Conservation (phyloP, 2,329 filamentous ascomycete genomes). For the Aureobasidium vineae region DNA sequence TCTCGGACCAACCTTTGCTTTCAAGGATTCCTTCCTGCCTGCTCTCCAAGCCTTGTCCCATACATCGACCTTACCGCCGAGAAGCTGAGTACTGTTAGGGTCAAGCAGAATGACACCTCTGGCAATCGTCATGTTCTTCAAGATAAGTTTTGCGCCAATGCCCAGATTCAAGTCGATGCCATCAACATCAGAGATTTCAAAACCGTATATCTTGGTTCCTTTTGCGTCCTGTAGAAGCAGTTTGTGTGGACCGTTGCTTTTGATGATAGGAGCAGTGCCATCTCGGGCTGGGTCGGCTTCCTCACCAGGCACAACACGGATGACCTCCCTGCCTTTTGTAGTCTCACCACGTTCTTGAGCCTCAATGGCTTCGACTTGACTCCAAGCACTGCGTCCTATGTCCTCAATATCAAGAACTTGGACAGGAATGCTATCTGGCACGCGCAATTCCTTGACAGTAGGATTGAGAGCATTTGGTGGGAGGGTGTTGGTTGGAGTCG, state of each 20-base stretch:
- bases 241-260: conserved; percentile 64
- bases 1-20: conserved; percentile 44
- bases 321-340: conserved; percentile 74
- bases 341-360: conserved; percentile 69
- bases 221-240: conserved; percentile 77
- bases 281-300: conserved; percentile 40
- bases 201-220: conserved; percentile 65
- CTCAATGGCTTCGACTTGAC: conserved; percentile 81
- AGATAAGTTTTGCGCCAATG: conserved; percentile 78
- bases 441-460: conserved; percentile 53
- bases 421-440: conserved; percentile 65
- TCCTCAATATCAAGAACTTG: conserved; percentile 89
- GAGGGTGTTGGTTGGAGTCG: conserved; percentile 48
- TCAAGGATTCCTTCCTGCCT: conserved; percentile 67
- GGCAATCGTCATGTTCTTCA: conserved; percentile 66
- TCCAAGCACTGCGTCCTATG: conserved; percentile 74
- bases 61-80: conserved; percentile 85
- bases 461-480: conserved; percentile 59
- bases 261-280: conserved; percentile 34
- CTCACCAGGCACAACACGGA: conserved; percentile 64
- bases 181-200: conserved; percentile 68
- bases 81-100: conserved; percentile 62
- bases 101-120: conserved; percentile 78
- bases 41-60: conserved; percentile 77
- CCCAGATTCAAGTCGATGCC: conserved; percentile 62